A percentile compares a stretch with the other conserved stretches of the same genome.
These are phyloP conservation scores for Exobasidium rhododendri DNA, from an alignment of 1,284 basidiomycete genomes.

Conservation along the genomic window DNA sequence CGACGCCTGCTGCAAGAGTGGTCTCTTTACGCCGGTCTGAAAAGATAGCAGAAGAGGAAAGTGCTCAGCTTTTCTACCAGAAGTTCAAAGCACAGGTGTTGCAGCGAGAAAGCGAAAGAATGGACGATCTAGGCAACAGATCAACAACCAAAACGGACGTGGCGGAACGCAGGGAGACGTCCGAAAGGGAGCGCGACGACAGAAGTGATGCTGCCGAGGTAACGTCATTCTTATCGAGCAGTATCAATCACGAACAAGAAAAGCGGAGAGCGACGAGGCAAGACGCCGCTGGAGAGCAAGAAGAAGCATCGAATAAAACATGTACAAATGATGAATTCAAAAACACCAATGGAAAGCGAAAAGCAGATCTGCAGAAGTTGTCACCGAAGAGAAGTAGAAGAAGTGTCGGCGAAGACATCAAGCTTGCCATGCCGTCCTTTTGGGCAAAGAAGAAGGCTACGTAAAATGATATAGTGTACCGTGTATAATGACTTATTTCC, in stretches of 20 bases:
- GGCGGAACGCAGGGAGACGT: neutral
- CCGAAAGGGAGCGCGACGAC: no score
- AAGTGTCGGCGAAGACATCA: neutral
- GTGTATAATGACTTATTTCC: no score
- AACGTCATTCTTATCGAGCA: neutral
- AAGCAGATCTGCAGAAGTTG: neutral
- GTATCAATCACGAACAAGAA: constrained; percentile 26
- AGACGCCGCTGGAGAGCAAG: constrained; percentile 16
- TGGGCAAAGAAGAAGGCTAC: neutral
- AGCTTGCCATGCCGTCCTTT: neutral
- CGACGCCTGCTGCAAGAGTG: no score
- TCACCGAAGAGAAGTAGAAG: neutral
- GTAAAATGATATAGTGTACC: no score
- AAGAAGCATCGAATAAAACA: neutral
- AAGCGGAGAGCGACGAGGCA: constrained; percentile 27
- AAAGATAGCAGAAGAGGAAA: neutral
- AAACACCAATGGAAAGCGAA: neutral
- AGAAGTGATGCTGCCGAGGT: no score
- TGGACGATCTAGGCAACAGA: neutral
- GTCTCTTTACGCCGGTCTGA: no score
- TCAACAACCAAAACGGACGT: neutral
- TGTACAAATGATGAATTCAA: neutral
- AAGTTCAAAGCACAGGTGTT: neutral
- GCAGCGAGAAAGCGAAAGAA: neutral
- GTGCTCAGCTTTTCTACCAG: neutral